A percentile compares a stretch with the other conserved stretches of the same genome.
phyloP scores from a whole-genome alignment of 2,329 filamentous ascomycete genomes.

The Calycina herbarum region DNA sequence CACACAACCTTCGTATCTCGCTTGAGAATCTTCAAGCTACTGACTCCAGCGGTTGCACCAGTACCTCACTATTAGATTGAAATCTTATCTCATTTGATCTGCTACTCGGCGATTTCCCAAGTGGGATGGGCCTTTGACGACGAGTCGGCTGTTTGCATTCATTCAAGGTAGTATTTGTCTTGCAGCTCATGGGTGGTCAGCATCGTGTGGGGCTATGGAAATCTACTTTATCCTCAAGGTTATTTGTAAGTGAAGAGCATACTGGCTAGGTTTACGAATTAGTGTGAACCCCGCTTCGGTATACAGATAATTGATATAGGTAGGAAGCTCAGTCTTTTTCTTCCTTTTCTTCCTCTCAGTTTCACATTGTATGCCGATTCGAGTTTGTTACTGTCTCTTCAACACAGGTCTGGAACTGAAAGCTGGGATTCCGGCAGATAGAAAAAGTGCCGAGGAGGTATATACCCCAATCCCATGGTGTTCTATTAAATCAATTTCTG shows the following conservation, averaged over 20 bases:
- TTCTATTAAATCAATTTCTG: not conserved
- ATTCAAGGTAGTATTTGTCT: not conserved
- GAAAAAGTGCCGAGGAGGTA: not conserved
- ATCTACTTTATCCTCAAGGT: no score
- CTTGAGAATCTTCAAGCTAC: not conserved
- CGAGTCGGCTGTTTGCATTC: not conserved
- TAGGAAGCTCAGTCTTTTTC: not conserved
- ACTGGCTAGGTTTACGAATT: not conserved
- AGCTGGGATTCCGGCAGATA: not conserved
- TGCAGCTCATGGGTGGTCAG: not conserved
- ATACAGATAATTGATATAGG: not conserved
- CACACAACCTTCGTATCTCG: not conserved
- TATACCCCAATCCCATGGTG: not conserved
- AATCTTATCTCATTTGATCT: not conserved
- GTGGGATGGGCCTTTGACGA: not conserved
- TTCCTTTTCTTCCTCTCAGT: not conserved
- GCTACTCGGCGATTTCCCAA: not conserved
- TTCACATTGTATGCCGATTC: not conserved
- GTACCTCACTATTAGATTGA: not conserved
- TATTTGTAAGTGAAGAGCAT: not conserved
- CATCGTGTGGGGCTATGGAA: not conserved
- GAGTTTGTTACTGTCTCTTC: not conserved
- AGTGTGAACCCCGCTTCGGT: not conserved
- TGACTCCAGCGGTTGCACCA: not conserved
- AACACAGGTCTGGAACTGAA: not conserved